A percentile compares a stretch with the other conserved stretches of the same genome.
Conservation (phyloP, 164 flowering plant species). For the Dillenia suffruticosa region DNA sequence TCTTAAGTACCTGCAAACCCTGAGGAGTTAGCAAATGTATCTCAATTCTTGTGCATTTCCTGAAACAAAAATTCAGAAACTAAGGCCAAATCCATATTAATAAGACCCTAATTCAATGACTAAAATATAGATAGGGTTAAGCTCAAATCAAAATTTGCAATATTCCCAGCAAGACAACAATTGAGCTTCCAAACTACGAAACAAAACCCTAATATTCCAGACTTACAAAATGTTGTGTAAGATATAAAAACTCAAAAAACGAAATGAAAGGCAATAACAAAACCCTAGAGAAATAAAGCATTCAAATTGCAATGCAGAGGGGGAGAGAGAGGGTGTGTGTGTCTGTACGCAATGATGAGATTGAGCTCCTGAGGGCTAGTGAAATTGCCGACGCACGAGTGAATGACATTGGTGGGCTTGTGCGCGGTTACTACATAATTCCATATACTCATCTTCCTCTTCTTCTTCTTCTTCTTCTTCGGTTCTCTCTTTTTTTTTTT, state of each 20-base stretch:
- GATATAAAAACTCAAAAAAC: neutral
- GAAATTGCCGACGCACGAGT: slow-evolving; percentile 98
- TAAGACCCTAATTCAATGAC: no score
- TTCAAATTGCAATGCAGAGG: neutral
- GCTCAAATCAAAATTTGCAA: no score
- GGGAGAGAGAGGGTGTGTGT: slow-evolving; percentile 5
- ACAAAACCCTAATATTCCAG: no score
- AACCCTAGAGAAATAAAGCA: slow-evolving; percentile 1
- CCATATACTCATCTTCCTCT: slow-evolving; percentile 67
- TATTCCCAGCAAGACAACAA: no score
- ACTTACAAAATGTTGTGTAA: no score
- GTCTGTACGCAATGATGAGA: slow-evolving; percentile 82
- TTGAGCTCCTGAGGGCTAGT: slow-evolving; percentile 92
- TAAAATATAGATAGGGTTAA: no score
- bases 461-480: slow-evolving; percentile 7
- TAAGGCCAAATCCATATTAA: no score
- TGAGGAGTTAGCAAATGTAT: slow-evolving; percentile 87
- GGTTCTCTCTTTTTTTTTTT: neutral
- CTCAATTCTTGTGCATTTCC: slow-evolving; percentile 97
- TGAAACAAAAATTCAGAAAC: slow-evolving; percentile 22
- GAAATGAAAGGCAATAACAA: slow-evolving; percentile 1
- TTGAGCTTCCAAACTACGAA: no score
- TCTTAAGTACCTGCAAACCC: slow-evolving; percentile 75
- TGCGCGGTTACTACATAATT: slow-evolving; percentile 97
- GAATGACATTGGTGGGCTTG: slow-evolving; percentile 91